phyloP scores from a whole-genome alignment of 306 rosid species.

The Glycine soja region DNA sequence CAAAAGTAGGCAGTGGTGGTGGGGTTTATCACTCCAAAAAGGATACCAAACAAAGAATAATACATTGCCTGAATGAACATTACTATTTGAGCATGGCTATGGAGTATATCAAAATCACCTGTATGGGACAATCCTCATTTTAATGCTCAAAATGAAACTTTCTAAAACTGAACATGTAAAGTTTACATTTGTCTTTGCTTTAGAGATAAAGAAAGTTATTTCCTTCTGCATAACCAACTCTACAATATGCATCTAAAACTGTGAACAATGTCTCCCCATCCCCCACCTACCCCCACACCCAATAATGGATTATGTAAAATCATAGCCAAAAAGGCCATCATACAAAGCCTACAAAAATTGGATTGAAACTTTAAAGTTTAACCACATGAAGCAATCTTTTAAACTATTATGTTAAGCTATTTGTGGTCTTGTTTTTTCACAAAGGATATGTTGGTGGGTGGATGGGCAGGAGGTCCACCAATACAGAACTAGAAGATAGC shows the following conservation, averaged over 20 bases:
- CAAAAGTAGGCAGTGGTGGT: conserved; percentile 30
- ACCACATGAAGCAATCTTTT: conserved; percentile 4
- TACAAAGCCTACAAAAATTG: not conserved
- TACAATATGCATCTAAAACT: conserved; percentile 7
- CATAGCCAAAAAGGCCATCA: not conserved
- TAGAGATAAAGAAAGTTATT: conserved; percentile 8
- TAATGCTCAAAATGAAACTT: conserved; percentile 2
- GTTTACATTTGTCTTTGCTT: conserved; percentile 16
- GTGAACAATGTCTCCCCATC: not conserved
- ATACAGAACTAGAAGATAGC: conserved; percentile 13
- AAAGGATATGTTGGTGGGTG: not conserved
- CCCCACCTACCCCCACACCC: not conserved
- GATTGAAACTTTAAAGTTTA: not conserved
- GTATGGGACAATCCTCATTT: conserved; percentile 12
- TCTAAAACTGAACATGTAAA: conserved; percentile 9
- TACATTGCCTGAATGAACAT: conserved; percentile 1
- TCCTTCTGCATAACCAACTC: conserved; percentile 19
- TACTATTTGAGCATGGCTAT: not conserved
- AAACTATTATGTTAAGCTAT: conserved; percentile 1
- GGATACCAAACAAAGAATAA: not conserved
- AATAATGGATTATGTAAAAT: not conserved
- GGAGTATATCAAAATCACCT: conserved; percentile 22
- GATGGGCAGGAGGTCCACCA: not conserved
- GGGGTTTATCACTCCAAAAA: conserved; percentile 13
- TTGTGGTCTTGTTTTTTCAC: not conserved